These are phyloP conservation scores for Penicillium canariense DNA, from an alignment of 495 filamentous ascomycete genomes.

Conservation along the genomic window DNA sequence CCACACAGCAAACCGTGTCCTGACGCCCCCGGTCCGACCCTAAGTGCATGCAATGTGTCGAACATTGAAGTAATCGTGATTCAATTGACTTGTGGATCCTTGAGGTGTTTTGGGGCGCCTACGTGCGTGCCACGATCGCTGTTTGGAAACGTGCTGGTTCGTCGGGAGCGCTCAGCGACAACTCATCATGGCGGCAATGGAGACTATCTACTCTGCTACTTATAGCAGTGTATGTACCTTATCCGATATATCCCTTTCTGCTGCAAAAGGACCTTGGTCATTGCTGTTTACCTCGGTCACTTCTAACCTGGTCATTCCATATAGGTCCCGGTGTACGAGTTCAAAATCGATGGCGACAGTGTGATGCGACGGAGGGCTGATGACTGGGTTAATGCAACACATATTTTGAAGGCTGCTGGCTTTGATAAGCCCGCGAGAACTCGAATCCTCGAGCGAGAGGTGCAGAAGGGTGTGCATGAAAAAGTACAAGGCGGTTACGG, in stretches of 20 bases:
- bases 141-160: conserved; percentile 23
- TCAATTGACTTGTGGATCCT: conserved; percentile 13
- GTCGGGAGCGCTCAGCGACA: conserved; percentile 21
- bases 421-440: conserved; percentile 90
- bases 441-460: conserved; percentile 90
- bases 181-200: conserved; percentile 42
- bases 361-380: conserved; percentile 88
- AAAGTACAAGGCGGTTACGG: conserved; percentile 98
- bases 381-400: conserved; percentile 93
- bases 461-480: conserved; percentile 93
- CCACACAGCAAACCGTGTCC: conserved; percentile 22
- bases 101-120: conserved; percentile 11
- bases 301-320: not conserved
- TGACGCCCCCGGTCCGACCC: conserved; percentile 9
- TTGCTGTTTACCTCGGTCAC: not conserved
- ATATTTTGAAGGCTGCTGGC: conserved; percentile 85
- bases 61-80: conserved; percentile 10
- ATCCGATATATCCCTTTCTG: not conserved
- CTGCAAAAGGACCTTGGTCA: not conserved
- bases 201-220: conserved; percentile 77
- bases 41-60: conserved; percentile 20
- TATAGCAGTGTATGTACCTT: conserved; percentile 79
- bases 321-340: conserved; percentile 88
- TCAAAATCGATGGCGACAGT: conserved; percentile 73
- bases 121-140: conserved; percentile 17